Base-by-base conservation (phyloP, 2,329 filamentous ascomycete species). In the Aspergillus pseudoviridinutans region DNA sequence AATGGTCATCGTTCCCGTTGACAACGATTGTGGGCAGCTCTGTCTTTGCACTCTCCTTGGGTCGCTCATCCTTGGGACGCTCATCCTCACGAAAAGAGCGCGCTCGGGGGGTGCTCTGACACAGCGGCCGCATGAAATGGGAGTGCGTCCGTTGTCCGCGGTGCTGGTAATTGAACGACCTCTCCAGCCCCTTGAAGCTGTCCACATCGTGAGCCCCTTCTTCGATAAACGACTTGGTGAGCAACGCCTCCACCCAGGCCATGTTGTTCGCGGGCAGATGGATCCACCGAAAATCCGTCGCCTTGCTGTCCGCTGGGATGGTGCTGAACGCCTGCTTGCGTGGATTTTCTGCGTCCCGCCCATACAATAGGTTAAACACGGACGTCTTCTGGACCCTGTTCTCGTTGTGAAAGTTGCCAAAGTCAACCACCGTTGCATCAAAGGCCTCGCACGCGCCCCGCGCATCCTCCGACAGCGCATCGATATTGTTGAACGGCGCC, bases 191-290 rank as follows among this genome's bases (percentile, higher is more conserved):
- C 64, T 86, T 87, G 72, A 86, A 87, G 1, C 82, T 81, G 64
- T 86, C 83, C 1, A 86, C 80, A 66, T 87, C 85, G n/a, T 79
- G 78, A 17, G 81, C 80, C 0, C 84, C 84, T 41, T 84, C 82
- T 67, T 88, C 85, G 35, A 87, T 82, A 62, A 87, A 87, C 7
- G 79, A 80, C 61, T 87, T 87, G 1, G 84, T 83, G n/a, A 87
- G 71, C 1, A 88, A 73, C 0, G 84, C 80, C 69, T 87, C 84
- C 4, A 84, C 80, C 85, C 85, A 88, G 1, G 81, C 80, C 70
- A 74, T 72, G 25, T 82, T 82, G 61, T 82, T 82, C 3, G 80
- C 80, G 4, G 80, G 80, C 5, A 82, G 69, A 69, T 82, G 80
- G 51, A 82, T 81, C 80, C 80, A 82, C 22, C 80, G 73, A 53